Evolutionary conservation across 2,329 filamentous ascomycete species (phyloP), one percentile per base, ranked within the genome.

Genomic region (Colletotrichum cuscutae): DNA sequence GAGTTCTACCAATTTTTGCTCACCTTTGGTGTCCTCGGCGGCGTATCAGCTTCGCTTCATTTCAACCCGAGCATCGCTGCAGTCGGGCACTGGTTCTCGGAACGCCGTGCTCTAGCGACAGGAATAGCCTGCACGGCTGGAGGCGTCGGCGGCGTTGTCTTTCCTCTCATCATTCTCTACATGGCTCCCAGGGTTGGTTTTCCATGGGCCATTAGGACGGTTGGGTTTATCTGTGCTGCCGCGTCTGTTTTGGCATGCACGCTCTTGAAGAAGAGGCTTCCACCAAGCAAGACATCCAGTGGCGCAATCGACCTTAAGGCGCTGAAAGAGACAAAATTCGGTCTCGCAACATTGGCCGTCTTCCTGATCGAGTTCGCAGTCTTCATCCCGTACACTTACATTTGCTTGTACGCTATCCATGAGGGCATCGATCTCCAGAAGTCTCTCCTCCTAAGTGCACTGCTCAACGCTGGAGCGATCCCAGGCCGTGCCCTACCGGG

Each of bases 1-100:
- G 80, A 89, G 75, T 93, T 92, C 78, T 93, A 90, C 86, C 92
- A 95, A 56, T 94, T 94, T 78, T 88, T 95, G 78, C 81, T 95
- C 30, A 87, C 89, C 4, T 93, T 94, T 75, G 91, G 91, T 6
- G 80, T 94, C 0, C 78, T 93, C 1, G 89, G 89, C n/a, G 93
- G 93, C 4, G 76, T 90, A 0, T 91, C 90, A 1, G 89, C 90
- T 0, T 92, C 90, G 1, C 84, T 94, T 19, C 88, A 94, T 53
- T 94, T 94, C 79, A 94, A 91, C 0, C 92, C 93, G 0, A 88
- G 90, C 12, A 83, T 94, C 49, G 88, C 90, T 3, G 88, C 90
- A 5, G 87, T 94, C 4, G 90, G 90, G 0, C 93, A 95, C 76
- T 95, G 88, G 83, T 95, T 95, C 82, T 84, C 87, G 5, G 81